Base-by-base conservation (phyloP, 306 rosid genomes). In the Lathyrus oleraceus region DNA sequence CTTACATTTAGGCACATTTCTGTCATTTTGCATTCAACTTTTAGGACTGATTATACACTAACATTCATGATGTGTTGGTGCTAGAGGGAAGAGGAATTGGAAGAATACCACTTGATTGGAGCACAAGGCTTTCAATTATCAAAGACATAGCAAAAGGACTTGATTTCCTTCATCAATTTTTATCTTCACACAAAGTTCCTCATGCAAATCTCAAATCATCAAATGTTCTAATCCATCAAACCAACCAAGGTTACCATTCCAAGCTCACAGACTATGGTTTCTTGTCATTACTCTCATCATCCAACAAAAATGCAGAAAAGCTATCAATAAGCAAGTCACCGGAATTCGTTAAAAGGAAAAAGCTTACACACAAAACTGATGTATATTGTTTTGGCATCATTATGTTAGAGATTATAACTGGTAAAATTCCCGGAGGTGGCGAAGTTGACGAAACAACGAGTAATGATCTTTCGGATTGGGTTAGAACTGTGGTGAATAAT, bases 401-500 rank as follows among this genome's bases (percentile, higher is more conserved):
- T n/a, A 61, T 87, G 71, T 67, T 89, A 40, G 96, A 89, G 87
- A 73, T 89, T 57, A 76, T 89, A 78, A 89, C 96, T 2, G 90
- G 96, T 0, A 87, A 73, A 79, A 58, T 89, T 63, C 90, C 92
- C 4, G 88, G 96, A 2, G 81, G 69, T 8, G 81, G 19, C 11
- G 78, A 43, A 20, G 76, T 72, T 57, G 91, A 81, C 11, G 81
- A 64, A 19, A 51, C 56, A 8, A 61, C 62, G 35, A 32, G 0
- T 27, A 51, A 56, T 58, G 92, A 89, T 81, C 87, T 89, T 69
- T 87, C 92, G 10, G 81, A 89, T 28, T 85, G 96, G 96, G 92
- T 85, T 3, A 74, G 90, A 76, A 85, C 58, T 25, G 88, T 87
- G 39, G 90, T 89, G 58, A 85, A 85, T 68, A 81, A 65, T 73